Evolutionary conservation across 345 rosid species (phyloP).

Genomic region (Salix koriyanagi): DNA sequence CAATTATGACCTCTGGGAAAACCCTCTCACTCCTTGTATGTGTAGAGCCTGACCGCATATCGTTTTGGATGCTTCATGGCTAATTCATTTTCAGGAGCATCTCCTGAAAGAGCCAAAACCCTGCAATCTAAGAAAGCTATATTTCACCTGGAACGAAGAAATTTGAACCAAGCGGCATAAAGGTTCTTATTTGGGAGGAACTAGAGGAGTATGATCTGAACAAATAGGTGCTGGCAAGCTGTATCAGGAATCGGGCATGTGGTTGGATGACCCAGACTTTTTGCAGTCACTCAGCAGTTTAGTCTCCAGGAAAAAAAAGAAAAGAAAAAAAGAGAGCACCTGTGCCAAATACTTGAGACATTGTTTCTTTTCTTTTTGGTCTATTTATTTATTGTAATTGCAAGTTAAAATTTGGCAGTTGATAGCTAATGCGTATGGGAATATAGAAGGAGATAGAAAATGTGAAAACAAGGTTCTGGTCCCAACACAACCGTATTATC

Average conservation of each 20-base stretch:
- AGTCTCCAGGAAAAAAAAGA: constrained; percentile 6
- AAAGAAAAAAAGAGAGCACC: neutral
- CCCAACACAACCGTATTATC: neutral
- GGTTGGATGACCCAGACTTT: neutral
- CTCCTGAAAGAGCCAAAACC: neutral
- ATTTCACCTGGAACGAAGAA: constrained; percentile 10
- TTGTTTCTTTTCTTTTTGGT: constrained; percentile 1
- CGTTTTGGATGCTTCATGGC: constrained; percentile 4
- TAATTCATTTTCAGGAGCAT: constrained; percentile 16
- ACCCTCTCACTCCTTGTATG: constrained; percentile 99
- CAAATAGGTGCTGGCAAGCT: neutral
- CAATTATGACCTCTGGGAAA: constrained; percentile 99
- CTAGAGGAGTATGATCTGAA: neutral
- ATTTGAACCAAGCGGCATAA: neutral
- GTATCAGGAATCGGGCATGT: neutral
- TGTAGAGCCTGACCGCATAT: constrained; percentile 66
- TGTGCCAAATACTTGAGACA: constrained; percentile 2
- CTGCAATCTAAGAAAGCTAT: constrained; percentile 7
- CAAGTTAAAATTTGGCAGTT: neutral
- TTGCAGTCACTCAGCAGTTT: neutral
- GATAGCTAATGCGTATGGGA: neutral
- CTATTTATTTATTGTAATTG: constrained; percentile 23
- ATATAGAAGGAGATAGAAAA: neutral
- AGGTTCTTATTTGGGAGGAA: neutral
- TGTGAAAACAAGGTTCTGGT: neutral